Evolutionary conservation across 2,329 filamentous ascomycete genomes (phyloP), one percentile per base, ranked within the genome.

Genomic region (Alternaria triticina): DNA sequence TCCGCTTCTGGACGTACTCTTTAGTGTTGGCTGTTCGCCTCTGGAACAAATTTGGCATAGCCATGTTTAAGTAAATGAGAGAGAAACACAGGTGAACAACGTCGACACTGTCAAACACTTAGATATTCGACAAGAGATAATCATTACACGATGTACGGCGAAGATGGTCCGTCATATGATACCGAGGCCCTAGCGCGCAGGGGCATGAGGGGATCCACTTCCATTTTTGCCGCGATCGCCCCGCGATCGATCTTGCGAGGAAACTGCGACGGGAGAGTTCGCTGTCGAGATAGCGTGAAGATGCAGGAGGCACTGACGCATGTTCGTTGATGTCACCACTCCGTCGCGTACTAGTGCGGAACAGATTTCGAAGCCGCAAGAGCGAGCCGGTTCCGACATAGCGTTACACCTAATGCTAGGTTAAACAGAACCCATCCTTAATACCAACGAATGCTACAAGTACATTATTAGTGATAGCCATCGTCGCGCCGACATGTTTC

Each of bases 11-110:
- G 20, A 74, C 80, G 44, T 76, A 83, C 82, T 73, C 71, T 63
- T 74, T 75, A 5, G 83, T 84, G 54, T 84, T 83, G 47, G 79
- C 72, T 13, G 82, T 84, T 23, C 72, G 74, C 47, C 76, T 73
- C 27, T 77, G 72, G 61, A 84, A 84, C 1, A 80, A 78, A 63
- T 82, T 83, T 4, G 77, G 77, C 71, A 77, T 81, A 17, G 82
- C 78, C 83, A 84, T 85, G 13, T 3, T 57, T 27, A 9, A 11
- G 11, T 13, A 60, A 45, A 11, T 20, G 11, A n/a, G 28, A 23
- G 20, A 7, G 44, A 25, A 50, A 59, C 12, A 28, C 22, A 50
- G 49, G 9, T 12, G 40, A 20, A 47, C 9, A 15, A 27, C 4
- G 20, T n/a, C 10, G 28, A 30, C 30, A 17, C 47, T 13, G n/a